Conservation (phyloP, 371 early-diverging fungal genomes). For the Conidiobolus incongruus region DNA sequence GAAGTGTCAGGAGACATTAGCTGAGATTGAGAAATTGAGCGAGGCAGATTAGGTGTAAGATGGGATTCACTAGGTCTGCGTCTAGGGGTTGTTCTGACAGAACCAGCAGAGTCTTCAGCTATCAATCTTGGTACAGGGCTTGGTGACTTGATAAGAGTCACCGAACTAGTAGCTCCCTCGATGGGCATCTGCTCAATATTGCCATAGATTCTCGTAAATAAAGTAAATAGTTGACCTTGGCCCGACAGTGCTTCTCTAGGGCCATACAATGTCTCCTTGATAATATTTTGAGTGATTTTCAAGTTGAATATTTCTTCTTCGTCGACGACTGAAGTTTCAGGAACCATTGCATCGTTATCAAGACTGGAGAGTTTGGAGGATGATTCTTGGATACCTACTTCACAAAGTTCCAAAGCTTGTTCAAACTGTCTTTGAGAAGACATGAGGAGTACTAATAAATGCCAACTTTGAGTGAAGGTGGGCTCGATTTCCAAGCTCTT, state of each 20-base stretch:
- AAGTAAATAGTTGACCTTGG: constrained; percentile 28
- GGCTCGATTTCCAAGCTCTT: constrained; percentile 34
- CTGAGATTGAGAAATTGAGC: no score
- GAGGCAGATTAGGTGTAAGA: no score
- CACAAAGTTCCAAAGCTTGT: constrained; percentile 43
- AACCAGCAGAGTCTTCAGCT: no score
- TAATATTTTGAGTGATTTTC: constrained; percentile 26
- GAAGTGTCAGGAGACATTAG: no score
- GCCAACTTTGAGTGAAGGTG: constrained; percentile 52
- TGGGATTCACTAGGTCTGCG: no score
- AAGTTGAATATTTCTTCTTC: constrained; percentile 29
- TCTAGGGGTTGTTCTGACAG: no score
- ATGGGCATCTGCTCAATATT: constrained; percentile 5
- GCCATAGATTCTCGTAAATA: constrained; percentile 30
- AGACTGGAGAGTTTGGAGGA: constrained; percentile 5
- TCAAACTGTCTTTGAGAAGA: constrained; percentile 35
- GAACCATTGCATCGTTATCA: constrained; percentile 6
- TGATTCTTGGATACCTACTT: constrained; percentile 45
- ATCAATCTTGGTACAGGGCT: no score
- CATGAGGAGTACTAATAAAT: constrained; percentile 53
- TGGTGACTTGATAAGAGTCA: no score
- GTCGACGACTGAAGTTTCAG: constrained; percentile 14
- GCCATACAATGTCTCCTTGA: constrained; percentile 23
- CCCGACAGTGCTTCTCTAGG: constrained; percentile 22
- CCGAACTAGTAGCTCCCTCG: neutral